These are phyloP conservation scores for Gossypium bickii DNA, from an alignment of 345 rosid genomes.

Conservation along the genomic window DNA sequence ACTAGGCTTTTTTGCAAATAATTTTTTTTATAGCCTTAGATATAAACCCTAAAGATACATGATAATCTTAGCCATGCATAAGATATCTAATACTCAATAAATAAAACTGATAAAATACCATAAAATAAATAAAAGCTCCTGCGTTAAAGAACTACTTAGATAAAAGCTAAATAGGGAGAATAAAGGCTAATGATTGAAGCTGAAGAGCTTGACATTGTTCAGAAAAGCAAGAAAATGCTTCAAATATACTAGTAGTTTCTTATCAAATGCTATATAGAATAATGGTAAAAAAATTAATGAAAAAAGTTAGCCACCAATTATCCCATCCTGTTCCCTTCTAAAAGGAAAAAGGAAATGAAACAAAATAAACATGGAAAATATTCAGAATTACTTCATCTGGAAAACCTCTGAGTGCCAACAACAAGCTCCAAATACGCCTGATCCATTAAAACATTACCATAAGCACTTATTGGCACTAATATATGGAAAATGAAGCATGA, in stretches of 20 bases:
- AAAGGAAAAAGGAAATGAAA: not conserved
- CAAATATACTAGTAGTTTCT: not conserved
- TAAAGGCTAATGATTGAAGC: not conserved
- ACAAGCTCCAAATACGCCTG: constrained; percentile 22
- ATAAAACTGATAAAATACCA: too few species aligned
- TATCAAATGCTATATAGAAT: not conserved
- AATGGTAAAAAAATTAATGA: not conserved
- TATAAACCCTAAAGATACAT: too few species aligned
- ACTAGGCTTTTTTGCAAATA: too few species aligned
- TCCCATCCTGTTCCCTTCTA: not conserved
- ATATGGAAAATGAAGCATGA: not conserved
- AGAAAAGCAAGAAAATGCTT: not conserved
- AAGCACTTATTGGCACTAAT: not conserved
- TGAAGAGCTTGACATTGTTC: not conserved
- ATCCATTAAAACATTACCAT: constrained; percentile 9
- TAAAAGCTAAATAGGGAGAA: not conserved
- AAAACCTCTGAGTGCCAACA: constrained; percentile 13
- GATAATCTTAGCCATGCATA: too few species aligned
- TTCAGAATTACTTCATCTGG: constrained; percentile 23
- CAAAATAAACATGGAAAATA: not conserved
- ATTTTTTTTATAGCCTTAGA: too few species aligned
- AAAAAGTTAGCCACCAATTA: not conserved
- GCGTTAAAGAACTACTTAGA: not conserved
- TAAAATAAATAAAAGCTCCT: too few species aligned
- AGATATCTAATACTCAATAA: too few species aligned